phyloP scores from a whole-genome alignment of 1,139 yeast species.

The Hanseniaspora uvarum region DNA sequence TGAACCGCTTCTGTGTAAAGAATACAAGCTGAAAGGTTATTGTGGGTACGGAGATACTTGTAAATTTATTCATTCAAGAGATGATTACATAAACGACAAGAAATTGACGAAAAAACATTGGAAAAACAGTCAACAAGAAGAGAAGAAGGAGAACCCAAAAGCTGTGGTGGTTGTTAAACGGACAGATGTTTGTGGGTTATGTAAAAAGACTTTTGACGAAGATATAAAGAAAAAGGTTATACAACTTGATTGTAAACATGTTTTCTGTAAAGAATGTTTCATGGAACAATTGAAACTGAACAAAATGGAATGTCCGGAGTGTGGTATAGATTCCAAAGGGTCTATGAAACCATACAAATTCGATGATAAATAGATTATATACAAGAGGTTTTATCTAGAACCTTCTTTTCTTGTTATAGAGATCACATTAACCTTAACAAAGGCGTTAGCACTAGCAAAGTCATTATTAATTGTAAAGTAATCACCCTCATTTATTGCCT shows the following conservation, averaged over 20 bases:
- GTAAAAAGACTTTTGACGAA: slow-evolving; percentile 33
- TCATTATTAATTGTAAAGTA: slow-evolving; percentile 57
- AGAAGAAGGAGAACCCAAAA: slow-evolving; percentile 16
- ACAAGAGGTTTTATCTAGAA: slow-evolving; percentile 20
- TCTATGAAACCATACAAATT: slow-evolving; percentile 32
- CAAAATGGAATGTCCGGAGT: slow-evolving; percentile 45
- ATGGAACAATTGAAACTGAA: slow-evolving; percentile 38
- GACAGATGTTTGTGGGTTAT: slow-evolving; percentile 58
- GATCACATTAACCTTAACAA: slow-evolving; percentile 62
- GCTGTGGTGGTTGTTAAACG: slow-evolving; percentile 24
- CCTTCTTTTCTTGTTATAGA: slow-evolving; percentile 37
- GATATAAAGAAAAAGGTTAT: slow-evolving; percentile 48
- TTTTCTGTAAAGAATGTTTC: slow-evolving; percentile 59
- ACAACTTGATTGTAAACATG: slow-evolving; percentile 54
- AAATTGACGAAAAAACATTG: slow-evolving; percentile 56
- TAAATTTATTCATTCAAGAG: slow-evolving; percentile 82
- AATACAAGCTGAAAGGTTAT: slow-evolving; percentile 80
- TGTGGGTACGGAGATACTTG: slow-evolving; percentile 99
- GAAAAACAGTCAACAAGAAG: slow-evolving; percentile 36
- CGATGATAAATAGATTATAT: neutral
- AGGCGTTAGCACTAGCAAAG: slow-evolving; percentile 60
- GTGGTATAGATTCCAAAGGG: slow-evolving; percentile 51
- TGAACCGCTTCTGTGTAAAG: slow-evolving; percentile 92
- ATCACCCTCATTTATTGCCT: slow-evolving; percentile 49
- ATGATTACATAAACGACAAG: slow-evolving; percentile 69